Evolutionary conservation across 768 basidiomycete species (phyloP).

Genomic region (Leccinum ochraceum): DNA sequence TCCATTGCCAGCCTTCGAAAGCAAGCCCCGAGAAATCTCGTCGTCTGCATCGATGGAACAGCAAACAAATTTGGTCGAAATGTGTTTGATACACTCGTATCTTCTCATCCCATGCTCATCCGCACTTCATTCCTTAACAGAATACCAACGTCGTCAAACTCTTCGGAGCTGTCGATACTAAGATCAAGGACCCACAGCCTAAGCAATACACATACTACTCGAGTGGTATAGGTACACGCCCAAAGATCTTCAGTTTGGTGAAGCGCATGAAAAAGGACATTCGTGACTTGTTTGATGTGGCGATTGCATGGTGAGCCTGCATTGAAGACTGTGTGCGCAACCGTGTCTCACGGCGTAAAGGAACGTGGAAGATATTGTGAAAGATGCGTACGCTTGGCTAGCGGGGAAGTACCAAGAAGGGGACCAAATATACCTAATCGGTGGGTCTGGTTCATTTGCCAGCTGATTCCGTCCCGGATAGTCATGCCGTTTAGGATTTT

Average conservation of each 20-base stretch:
- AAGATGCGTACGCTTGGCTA: slow-evolving; percentile 35
- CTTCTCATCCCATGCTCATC: neutral
- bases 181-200: slow-evolving; percentile 13
- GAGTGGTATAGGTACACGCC: slow-evolving; percentile 39
- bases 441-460: neutral
- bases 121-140: slow-evolving; percentile 17
- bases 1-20: slow-evolving; percentile 1
- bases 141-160: slow-evolving; percentile 39
- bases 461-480: no score
- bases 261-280: slow-evolving; percentile 14
- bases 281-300: slow-evolving; percentile 32
- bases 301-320: slow-evolving; percentile 35
- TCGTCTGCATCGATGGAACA: slow-evolving; percentile 23
- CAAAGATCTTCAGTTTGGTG: slow-evolving; percentile 26
- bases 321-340: neutral
- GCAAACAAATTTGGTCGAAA: slow-evolving; percentile 23
- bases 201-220: slow-evolving; percentile 36
- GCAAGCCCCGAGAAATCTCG: slow-evolving; percentile 13
- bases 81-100: neutral
- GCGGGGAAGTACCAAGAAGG: slow-evolving; percentile 2
- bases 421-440: neutral
- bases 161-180: slow-evolving; percentile 26
- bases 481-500: slow-evolving; percentile 33
- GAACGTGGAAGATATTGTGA: slow-evolving; percentile 35
- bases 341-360: slow-evolving; percentile 15